Base-by-base conservation (phyloP, 768 basidiomycete species). In the Lentinula sp. region DNA sequence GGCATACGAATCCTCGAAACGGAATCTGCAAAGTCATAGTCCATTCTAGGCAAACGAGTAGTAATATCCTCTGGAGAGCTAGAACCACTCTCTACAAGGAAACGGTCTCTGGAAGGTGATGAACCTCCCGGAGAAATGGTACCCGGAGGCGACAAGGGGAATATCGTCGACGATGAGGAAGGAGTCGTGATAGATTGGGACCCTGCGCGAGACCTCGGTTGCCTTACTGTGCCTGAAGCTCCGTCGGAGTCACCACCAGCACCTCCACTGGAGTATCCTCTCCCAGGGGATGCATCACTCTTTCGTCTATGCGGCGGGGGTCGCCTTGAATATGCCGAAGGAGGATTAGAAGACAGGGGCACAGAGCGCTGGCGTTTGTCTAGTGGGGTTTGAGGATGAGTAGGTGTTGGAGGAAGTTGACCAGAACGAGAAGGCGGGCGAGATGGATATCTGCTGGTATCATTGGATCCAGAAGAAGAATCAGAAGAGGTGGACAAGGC, bases 191-290 rank as follows among this genome's bases (percentile, higher is more conserved):
- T 23, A 5, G 91, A 89, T 64, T 89, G 90, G 21, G 91, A 92
- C 1, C 89, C 88, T 2, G 85, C 80, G 59, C 89, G 86, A 35
- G 76, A 73, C 21, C 60, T 54, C 5, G 34, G n/a, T 28, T 21
- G 34, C 31, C 23, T 34, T 3, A 6, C 31, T 11, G 53, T 9
- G 7, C 42, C 21, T 50, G 55, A 46, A 65, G 81, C 55, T 46
- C 90, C 91, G 78, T 93, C 91, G 2, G 86, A 85, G 65, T 93
- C 91, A 66, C 91, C 92, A 32, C 79, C 75, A 62, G 79, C 81
- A n/a, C 87, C 87, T 9, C 55, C 55, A 32, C 55, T 56, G 8
- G 55, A 56, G 23, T 56, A 56, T 4, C 28, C 55, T 56, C 55
- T 56, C 15, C 55, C 55, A 23, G 55, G 55, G 5, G 55, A 56